These are phyloP conservation scores for Hanseniaspora thailandica DNA, from an alignment of 805 yeast genomes.

Conservation along the genomic window DNA sequence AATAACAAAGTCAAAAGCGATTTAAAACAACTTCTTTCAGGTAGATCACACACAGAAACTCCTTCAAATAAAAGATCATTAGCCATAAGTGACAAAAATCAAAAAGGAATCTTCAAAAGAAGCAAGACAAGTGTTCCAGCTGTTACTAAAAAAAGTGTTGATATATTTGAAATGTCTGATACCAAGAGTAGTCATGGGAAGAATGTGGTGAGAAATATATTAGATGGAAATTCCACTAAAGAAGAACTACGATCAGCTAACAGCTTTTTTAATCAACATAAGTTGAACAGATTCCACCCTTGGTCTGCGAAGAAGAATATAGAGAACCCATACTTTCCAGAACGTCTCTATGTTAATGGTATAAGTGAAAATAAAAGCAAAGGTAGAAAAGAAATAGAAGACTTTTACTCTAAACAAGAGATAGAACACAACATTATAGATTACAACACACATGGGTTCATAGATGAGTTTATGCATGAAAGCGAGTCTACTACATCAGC, in stretches of 20 bases:
- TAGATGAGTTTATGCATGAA: background rate
- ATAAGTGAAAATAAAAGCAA: background rate
- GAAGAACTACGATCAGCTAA: background rate
- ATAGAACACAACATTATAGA: background rate
- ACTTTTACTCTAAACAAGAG: background rate
- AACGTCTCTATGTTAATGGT: background rate
- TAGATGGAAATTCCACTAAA: background rate
- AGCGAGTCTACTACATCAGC: background rate
- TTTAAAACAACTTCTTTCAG: conserved; percentile 15
- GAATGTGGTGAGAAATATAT: background rate
- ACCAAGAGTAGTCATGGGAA: background rate
- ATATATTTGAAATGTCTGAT: background rate
- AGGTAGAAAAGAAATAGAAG: background rate
- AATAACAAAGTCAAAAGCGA: background rate
- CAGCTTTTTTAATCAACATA: background rate
- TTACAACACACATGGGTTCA: background rate
- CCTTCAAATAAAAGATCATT: background rate
- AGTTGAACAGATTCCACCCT: conserved; percentile 7
- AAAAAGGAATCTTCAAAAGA: background rate
- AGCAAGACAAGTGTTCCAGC: background rate
- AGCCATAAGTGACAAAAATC: background rate
- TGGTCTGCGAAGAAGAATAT: conserved; percentile 8
- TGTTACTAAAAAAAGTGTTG: background rate
- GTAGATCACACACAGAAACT: conserved; percentile 1
- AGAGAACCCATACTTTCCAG: background rate